A percentile compares a stretch with the other conserved stretches of the same genome.
Evolutionary conservation across 805 yeast species (phyloP).

Genomic region (Zygosaccharomyces kombuchaensis): DNA sequence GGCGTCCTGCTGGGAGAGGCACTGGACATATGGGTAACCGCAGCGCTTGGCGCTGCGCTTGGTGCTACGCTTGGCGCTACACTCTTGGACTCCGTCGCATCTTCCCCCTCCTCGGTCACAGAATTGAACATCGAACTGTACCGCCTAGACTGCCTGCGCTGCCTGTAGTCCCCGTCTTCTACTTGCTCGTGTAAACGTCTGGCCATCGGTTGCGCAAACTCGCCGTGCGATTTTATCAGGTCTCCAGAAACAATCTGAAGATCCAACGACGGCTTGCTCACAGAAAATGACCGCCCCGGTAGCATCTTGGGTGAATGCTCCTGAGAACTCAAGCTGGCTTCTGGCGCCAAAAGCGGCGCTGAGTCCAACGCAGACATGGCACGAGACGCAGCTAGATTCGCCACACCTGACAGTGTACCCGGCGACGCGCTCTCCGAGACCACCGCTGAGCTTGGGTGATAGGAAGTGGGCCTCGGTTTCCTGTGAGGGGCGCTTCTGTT

Average conservation of each 20-base stretch:
- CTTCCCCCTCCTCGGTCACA: constrained; percentile 15
- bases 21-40: constrained; percentile 1
- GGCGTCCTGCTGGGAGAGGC: background rate
- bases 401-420: constrained; percentile 13
- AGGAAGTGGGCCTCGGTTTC: constrained; percentile 80
- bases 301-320: constrained; percentile 22
- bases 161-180: constrained; percentile 12
- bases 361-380: constrained; percentile 14
- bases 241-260: constrained; percentile 37
- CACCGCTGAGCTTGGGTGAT: constrained; percentile 49
- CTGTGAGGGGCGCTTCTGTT: constrained; percentile 31
- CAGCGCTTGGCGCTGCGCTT: background rate
- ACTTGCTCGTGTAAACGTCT: constrained; percentile 24
- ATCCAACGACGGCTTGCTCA: constrained; percentile 37
- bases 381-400: constrained; percentile 25
- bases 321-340: constrained; percentile 9
- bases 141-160: constrained; percentile 17
- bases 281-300: constrained; percentile 22
- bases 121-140: constrained; percentile 15
- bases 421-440: constrained; percentile 3
- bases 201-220: constrained; percentile 18
- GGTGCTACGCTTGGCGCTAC: background rate
- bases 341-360: constrained; percentile 16
- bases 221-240: constrained; percentile 32
- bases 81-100: background rate